Evolutionary conservation across 805 yeast species (phyloP).

Genomic region (Suhomyces kilbournensis): DNA sequence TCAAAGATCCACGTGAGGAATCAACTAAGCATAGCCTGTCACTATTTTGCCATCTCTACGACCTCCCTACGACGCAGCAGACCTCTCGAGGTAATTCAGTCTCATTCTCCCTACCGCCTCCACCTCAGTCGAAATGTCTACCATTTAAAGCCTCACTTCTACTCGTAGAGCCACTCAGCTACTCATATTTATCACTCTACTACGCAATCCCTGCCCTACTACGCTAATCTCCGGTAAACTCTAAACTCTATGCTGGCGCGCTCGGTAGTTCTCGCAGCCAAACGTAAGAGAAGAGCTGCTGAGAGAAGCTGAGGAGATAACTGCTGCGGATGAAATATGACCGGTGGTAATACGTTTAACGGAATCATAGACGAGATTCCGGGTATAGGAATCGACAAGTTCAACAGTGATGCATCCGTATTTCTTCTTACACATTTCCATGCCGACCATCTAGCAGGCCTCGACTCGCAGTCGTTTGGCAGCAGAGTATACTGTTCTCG

Average conservation of each 20-base stretch:
- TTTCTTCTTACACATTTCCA: slow-evolving; percentile 52
- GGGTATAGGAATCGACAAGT: slow-evolving; percentile 38
- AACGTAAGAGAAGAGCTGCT: background rate
- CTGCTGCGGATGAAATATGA: background rate
- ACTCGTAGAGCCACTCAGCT: background rate
- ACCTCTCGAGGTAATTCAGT: no score
- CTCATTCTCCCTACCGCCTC: no score
- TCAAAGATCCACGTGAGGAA: background rate
- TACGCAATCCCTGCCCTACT: no score
- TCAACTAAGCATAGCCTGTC: background rate
- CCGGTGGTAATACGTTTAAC: slow-evolving; percentile 29
- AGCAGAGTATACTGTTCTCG: slow-evolving; percentile 47
- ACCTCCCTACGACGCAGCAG: background rate
- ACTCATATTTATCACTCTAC: background rate
- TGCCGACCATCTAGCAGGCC: slow-evolving; percentile 51
- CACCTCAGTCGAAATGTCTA: no score
- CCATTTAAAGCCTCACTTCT: no score
- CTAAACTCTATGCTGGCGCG: background rate
- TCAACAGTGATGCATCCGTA: slow-evolving; percentile 21
- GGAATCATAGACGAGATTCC: slow-evolving; percentile 50
- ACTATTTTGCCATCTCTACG: background rate
- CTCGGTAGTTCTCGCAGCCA: background rate
- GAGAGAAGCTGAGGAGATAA: background rate
- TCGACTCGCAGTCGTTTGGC: slow-evolving; percentile 37
- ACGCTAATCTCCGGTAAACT: background rate